Evolutionary conservation across 345 rosid genomes (phyloP), one percentile per base, ranked within the genome.

Genomic region (Brassica cretica): DNA sequence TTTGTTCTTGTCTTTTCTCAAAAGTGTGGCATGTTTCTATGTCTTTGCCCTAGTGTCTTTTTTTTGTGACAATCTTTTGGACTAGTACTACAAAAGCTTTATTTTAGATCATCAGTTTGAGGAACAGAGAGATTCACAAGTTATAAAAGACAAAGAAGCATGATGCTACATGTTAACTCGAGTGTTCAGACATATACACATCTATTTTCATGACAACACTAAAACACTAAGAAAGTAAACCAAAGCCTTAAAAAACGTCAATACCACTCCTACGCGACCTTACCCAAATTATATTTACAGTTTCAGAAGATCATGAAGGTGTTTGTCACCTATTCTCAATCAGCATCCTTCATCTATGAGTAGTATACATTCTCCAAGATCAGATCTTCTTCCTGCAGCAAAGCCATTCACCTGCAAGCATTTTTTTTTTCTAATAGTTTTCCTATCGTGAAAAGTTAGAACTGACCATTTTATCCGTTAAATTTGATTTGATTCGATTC

Each of bases 301-400:
- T 66, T 66, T 66, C 49, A 62, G 41, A 73, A 71, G 37, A 53
- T 71, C 8, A 65, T 46, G 49, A 29, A 67, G 74, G 33, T 30
- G 37, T 24, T 73, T 66, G 68, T 41, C 24, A 3, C 14, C 81
- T 85, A 94, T 37, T 89, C 93, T 97, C 98, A 94, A 25, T 89
- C 98, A 18, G 83, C 85, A 66, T 92, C 97, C 80, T 90, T 90
- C 98, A 92, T 91, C 81, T 94, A 94, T 2, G 98, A 94, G 87
- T 92, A 94, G 88, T 89, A 87, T 16, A 86, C 90, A 73, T 86
- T 89, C 84, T 92, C 98, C 75, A 94, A 81, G 60, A 83, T 86
- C 85, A 94, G 66, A 74, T 90, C 92, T 60, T 89, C 97, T 82
- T 89, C 97, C 96, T 94, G 81, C 63, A 82, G 35, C 64, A 59